phyloP scores from a whole-genome alignment of 139 green algal genomes.

The Diplosphaera chodatii region DNA sequence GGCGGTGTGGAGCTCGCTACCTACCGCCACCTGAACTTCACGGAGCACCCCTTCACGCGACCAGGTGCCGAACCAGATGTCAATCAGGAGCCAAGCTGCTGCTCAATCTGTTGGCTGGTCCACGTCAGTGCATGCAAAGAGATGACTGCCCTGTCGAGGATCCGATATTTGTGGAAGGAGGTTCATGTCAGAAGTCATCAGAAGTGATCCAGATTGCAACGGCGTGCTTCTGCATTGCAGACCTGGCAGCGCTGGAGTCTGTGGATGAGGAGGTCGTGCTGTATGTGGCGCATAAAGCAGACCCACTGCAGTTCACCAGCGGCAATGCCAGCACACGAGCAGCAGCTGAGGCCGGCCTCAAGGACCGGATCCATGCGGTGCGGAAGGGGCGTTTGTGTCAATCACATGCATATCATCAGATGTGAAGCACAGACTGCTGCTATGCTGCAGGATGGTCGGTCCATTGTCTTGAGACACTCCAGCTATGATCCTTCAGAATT shows the following conservation, averaged over 20 bases:
- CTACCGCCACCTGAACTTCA: neutral
- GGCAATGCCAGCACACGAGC: no score
- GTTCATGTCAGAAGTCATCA: no score
- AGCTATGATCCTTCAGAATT: no score
- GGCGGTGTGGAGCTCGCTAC: neutral
- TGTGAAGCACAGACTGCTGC: neutral
- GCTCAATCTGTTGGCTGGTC: no score
- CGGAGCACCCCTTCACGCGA: neutral
- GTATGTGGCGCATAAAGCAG: neutral
- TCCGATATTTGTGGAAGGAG: neutral
- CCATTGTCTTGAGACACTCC: no score
- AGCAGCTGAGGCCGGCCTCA: neutral
- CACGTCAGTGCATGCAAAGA: neutral
- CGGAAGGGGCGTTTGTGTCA: neutral
- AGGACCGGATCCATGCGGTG: neutral
- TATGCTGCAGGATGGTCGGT: no score
- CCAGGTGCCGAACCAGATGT: neutral
- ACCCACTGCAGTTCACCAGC: neutral
- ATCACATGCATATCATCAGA: neutral
- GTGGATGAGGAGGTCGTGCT: neutral
- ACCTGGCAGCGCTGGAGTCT: neutral
- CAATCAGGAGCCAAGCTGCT: neutral
- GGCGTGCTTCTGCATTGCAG: neutral
- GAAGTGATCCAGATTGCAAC: no score
- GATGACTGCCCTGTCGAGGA: neutral